Percentiles rank a stretch among this genome's conserved stretches.
Conservation (phyloP, 768 basidiomycete species). For the Hygrophoropsis aurantiaca region DNA sequence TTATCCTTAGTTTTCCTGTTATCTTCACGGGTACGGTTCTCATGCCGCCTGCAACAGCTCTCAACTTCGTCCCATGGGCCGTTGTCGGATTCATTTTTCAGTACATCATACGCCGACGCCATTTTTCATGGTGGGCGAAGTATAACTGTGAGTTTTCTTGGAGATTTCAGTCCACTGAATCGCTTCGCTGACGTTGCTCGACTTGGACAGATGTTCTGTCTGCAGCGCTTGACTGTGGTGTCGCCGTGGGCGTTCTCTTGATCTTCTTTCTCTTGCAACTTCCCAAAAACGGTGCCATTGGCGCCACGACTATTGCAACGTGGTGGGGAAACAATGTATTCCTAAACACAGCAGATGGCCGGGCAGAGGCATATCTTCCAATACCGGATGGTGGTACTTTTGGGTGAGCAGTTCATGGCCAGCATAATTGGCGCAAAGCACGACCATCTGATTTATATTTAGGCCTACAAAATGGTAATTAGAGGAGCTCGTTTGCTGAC, state of each 20-base stretch:
- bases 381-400: too few species aligned
- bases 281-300: slow-evolving; percentile 14
- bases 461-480: too few species aligned
- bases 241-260: slow-evolving; percentile 23
- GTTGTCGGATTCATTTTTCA: slow-evolving; percentile 20
- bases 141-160: slow-evolving; percentile 27
- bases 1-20: slow-evolving; percentile 34
- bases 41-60: slow-evolving; percentile 44
- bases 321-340: slow-evolving; percentile 47
- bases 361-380: too few species aligned
- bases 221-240: slow-evolving; percentile 28
- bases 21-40: slow-evolving; percentile 34
- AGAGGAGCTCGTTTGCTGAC: too few species aligned
- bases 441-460: too few species aligned
- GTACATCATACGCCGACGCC: slow-evolving; percentile 18
- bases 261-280: slow-evolving; percentile 19
- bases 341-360: too few species aligned
- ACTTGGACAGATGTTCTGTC: slow-evolving; percentile 23
- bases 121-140: slow-evolving; percentile 23
- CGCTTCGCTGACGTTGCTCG: background rate
- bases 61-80: slow-evolving; percentile 45
- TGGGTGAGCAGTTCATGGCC: too few species aligned
- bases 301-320: slow-evolving; percentile 30
- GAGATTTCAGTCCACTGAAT: background rate
- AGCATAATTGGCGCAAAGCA: too few species aligned